These are phyloP conservation scores for Closterium sp. DNA, from an alignment of 139 green algal genomes.

Conservation along the genomic window DNA sequence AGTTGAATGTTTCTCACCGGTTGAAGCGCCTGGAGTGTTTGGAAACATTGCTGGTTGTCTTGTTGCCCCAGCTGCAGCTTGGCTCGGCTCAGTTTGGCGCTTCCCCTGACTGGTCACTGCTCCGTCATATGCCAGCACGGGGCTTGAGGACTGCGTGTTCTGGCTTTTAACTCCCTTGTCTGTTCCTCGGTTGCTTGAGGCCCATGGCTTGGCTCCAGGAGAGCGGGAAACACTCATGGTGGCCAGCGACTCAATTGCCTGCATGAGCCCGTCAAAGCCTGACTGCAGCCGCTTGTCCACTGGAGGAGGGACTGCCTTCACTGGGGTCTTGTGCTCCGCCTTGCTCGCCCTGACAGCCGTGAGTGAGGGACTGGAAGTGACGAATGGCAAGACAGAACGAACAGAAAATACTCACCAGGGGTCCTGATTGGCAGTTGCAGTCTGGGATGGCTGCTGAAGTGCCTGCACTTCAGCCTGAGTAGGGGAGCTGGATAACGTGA, in stretches of 20 bases:
- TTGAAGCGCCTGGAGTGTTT: background rate
- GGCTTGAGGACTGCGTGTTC: background rate
- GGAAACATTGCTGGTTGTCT: background rate
- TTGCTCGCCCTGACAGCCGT: background rate
- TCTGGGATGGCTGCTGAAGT: background rate
- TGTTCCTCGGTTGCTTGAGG: background rate
- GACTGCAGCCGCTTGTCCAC: background rate
- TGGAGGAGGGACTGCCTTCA: background rate
- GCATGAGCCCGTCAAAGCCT: background rate
- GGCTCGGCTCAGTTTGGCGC: background rate
- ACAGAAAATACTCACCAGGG: background rate
- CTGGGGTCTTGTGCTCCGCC: background rate
- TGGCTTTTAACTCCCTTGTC: background rate
- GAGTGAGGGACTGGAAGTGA: background rate
- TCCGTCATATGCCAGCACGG: background rate
- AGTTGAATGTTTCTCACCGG: background rate
- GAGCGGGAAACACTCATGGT: background rate
- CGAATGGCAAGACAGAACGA: background rate
- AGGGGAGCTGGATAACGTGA: background rate
- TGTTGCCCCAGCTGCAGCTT: background rate
- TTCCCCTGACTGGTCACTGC: background rate
- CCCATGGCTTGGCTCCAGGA: background rate
- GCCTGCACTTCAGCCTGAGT: background rate
- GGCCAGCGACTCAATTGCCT: background rate
- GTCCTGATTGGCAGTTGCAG: background rate